Evolutionary conservation across 345 rosid species (phyloP).

Genomic region (Limnanthes douglasii): DNA sequence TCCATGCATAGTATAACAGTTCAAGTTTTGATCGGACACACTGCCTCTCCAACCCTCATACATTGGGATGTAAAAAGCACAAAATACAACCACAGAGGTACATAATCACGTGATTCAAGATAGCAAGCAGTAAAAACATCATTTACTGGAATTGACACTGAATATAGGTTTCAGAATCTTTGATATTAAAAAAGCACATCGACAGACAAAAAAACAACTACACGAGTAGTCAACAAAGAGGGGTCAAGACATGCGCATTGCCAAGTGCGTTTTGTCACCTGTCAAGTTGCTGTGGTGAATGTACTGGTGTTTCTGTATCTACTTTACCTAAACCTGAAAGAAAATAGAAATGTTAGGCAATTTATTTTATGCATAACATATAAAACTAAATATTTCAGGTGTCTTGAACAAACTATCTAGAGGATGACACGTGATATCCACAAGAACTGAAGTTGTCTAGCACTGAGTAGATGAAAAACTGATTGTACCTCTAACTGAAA

Average conservation of each 20-base stretch:
- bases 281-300: conserved; percentile 35
- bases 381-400: background rate
- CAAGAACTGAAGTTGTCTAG: background rate
- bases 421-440: background rate
- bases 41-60: background rate
- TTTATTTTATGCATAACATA: background rate
- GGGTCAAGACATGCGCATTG: background rate
- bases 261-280: conserved; percentile 24
- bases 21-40: background rate
- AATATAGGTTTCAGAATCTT: no score
- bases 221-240: background rate
- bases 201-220: background rate
- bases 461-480: background rate
- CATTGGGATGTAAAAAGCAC: background rate
- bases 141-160: no score
- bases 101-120: conserved; percentile 1
- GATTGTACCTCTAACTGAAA: conserved; percentile 66
- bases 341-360: conserved; percentile 7
- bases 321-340: conserved; percentile 65
- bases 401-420: background rate
- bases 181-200: conserved; percentile 1
- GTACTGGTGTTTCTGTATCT: conserved; percentile 44
- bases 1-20: background rate
- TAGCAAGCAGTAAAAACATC: background rate
- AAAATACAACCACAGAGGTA: conserved; percentile 1